These are phyloP conservation scores for Articulospora tetracladia DNA, from an alignment of 495 filamentous ascomycete species.

Conservation along the genomic window DNA sequence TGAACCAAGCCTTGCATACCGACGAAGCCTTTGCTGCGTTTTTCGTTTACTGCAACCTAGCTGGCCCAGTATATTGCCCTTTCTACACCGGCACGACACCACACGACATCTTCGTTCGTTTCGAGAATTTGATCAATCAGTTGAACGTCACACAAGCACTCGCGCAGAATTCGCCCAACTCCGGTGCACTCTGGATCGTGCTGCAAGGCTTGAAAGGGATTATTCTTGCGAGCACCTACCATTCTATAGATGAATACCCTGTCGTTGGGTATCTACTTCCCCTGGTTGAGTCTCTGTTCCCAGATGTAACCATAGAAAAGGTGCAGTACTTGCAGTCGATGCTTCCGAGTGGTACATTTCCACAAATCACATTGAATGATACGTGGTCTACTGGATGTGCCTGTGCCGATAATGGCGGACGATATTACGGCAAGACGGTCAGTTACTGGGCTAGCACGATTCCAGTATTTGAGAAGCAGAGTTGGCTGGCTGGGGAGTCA, in stretches of 20 bases:
- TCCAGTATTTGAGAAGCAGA: neutral
- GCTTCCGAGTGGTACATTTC: neutral
- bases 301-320: neutral
- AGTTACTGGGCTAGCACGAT: neutral
- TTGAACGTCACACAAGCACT: slow-evolving; percentile 3
- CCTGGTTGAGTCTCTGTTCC: neutral
- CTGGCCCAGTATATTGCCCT: slow-evolving; percentile 42
- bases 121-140: slow-evolving; percentile 1
- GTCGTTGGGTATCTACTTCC: neutral
- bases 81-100: slow-evolving; percentile 9
- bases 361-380: neutral
- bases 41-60: slow-evolving; percentile 47
- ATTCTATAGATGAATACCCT: neutral
- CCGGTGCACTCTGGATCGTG: slow-evolving; percentile 2
- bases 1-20: neutral
- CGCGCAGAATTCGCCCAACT: slow-evolving; percentile 6
- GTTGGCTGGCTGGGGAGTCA: neutral
- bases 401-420: neutral
- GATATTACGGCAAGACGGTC: neutral
- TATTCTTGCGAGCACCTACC: neutral
- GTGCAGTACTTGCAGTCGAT: neutral
- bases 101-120: slow-evolving; percentile 8
- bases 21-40: slow-evolving; percentile 32
- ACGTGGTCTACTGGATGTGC: neutral
- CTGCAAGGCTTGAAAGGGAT: neutral